Conservation (phyloP, 768 basidiomycete species). For the Leccinum disarticulatum region DNA sequence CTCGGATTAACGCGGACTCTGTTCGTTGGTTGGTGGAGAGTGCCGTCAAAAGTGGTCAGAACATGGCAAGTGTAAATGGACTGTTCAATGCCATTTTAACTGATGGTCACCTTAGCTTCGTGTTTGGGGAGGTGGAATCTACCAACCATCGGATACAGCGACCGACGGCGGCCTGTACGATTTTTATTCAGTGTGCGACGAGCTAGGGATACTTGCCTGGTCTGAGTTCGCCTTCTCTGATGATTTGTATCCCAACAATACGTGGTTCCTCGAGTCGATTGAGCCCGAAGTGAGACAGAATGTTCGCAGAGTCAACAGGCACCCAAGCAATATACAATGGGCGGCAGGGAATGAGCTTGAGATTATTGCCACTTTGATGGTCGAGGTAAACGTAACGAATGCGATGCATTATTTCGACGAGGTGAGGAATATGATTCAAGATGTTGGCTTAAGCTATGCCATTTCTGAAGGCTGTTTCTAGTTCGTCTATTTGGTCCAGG, state of each 20-base stretch:
- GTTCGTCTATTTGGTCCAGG: too few relatives aligned
- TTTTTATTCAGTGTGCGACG: too few relatives aligned
- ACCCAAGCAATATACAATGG: conserved; percentile 60
- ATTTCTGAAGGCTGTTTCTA: not conserved
- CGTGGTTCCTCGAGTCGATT: conserved; percentile 49
- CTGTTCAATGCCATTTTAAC: too few relatives aligned
- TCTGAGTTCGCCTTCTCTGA: conserved; percentile 50
- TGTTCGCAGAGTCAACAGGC: conserved; percentile 46
- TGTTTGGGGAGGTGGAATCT: too few relatives aligned
- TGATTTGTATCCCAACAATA: conserved; percentile 53
- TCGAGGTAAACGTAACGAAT: conserved; percentile 1
- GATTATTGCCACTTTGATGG: conserved; percentile 38
- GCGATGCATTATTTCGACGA: conserved; percentile 37
- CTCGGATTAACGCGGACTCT: too few relatives aligned
- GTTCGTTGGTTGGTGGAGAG: too few relatives aligned
- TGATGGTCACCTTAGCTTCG: too few relatives aligned
- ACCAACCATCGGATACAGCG: too few relatives aligned
- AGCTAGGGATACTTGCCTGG: conserved; percentile 59
- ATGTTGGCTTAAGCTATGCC: not conserved
- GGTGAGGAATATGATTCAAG: conserved; percentile 28
- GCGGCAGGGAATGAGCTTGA: conserved; percentile 48
- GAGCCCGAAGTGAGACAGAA: conserved; percentile 56
- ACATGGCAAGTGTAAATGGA: too few relatives aligned
- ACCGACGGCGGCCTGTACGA: too few relatives aligned
- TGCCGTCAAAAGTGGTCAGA: too few relatives aligned